Base-by-base conservation (phyloP, 805 yeast genomes). In the Yamadazyma nakazawae region DNA sequence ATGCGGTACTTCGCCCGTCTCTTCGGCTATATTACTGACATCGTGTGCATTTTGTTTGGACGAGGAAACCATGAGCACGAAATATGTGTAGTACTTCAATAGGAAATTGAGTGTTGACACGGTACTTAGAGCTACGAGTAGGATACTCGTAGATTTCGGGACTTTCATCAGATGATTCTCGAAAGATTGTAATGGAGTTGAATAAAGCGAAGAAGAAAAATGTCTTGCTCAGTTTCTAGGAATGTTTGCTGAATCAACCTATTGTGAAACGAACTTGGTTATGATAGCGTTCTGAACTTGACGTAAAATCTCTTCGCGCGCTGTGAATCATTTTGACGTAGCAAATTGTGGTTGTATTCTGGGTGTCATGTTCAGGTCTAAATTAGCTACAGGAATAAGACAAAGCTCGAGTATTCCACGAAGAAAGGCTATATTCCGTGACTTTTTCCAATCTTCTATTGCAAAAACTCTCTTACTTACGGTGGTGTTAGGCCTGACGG, bases 401-500 rank as follows among this genome's bases (percentile, higher is more conserved):
- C 4, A 28, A 3, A 28, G 11, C 32, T 28, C 32, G 32, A 37
- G 16, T 5, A 30, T 48, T 3, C 51, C 49, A 17, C 32, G 30
- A 5, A 51, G 47, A 34, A 54, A 55, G 28, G 59, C 70, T 6
- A 53, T 59, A 4, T 51, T 60, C 34, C 51, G 64, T 12, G 68
- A 62, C 34, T 48, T 68, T n/a, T 47, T 70, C 26, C 55, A 52
- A 31, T 61, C 68, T 0, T 69, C 75, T 7, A 59, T 68, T 7
- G 54, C 68, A 46, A 72, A 73, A 56, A 62, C 75, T 12, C 56
- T 70, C 8, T 48, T 70, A 16, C 60, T 70, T 36, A 64, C 74
- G 5, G 46, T 72, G 14, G 52, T 70, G 11, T 68, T 72, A 52
- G 75, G 76, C 6, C 67, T 81, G 2, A 72, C 72, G 3, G 78